Evolutionary conservation across 345 rosid genomes (phyloP).

Genomic region (Euclidium syriacum): DNA sequence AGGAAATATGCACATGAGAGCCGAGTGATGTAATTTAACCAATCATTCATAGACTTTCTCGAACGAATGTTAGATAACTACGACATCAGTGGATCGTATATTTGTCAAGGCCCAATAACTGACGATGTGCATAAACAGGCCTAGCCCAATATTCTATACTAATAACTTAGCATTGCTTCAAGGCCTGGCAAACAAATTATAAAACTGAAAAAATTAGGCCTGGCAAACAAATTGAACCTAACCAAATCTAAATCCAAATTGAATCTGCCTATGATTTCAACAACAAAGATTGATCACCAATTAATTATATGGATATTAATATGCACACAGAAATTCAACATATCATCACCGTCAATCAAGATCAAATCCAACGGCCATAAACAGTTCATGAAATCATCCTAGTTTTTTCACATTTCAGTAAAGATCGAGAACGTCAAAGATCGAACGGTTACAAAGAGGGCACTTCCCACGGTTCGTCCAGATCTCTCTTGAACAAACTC

Average conservation of each 20-base stretch:
- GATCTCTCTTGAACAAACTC: constrained; percentile 68
- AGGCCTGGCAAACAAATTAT: too few species aligned
- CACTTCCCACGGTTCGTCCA: constrained; percentile 62
- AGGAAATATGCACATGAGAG: too few species aligned
- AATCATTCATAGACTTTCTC: too few species aligned
- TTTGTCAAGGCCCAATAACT: not conserved
- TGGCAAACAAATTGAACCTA: too few species aligned
- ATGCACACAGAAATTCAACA: constrained; percentile 8
- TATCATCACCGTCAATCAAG: constrained; percentile 3
- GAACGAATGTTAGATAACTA: not conserved
- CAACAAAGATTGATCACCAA: not conserved
- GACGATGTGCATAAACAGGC: not conserved
- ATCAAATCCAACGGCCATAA: constrained; percentile 9
- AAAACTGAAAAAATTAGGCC: too few species aligned
- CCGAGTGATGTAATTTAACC: too few species aligned
- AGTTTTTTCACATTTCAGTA: constrained; percentile 33
- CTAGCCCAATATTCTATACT: too few species aligned
- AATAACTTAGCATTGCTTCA: too few species aligned
- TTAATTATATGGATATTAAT: not conserved
- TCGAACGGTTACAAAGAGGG: constrained; percentile 74
- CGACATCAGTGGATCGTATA: not conserved
- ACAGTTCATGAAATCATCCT: not conserved
- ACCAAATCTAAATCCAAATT: too few species aligned
- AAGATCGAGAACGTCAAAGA: constrained; percentile 66
- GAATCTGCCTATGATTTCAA: too few species aligned